These are phyloP conservation scores for Serpula lacrymans DNA, from an alignment of 768 basidiomycete genomes.

Conservation along the genomic window DNA sequence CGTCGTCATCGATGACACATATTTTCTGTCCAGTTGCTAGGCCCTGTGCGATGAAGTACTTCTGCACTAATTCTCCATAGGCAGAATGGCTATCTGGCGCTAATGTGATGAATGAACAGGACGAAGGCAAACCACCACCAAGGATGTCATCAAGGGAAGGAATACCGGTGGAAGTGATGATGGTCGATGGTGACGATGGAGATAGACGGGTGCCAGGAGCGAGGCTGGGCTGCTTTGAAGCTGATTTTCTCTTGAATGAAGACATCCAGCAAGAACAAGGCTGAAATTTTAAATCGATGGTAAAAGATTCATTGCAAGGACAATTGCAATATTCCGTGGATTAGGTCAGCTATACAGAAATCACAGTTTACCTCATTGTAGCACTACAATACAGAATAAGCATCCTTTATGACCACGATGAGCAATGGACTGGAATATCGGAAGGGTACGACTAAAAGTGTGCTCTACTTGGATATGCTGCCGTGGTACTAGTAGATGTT, in stretches of 20 bases:
- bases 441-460: too few relatives aligned
- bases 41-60: constrained; percentile 90
- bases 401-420: too few relatives aligned
- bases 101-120: constrained; percentile 66
- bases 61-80: constrained; percentile 80
- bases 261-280: constrained; percentile 45
- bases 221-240: constrained; percentile 39
- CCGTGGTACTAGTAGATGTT: too few relatives aligned
- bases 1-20: constrained; percentile 60
- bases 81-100: constrained; percentile 87
- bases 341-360: too few relatives aligned
- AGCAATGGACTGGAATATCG: too few relatives aligned
- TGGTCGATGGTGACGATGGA: constrained; percentile 51
- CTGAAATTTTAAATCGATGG: too few relatives aligned
- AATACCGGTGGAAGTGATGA: constrained; percentile 80
- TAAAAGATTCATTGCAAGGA: too few relatives aligned
- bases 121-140: constrained; percentile 86
- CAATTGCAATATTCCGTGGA: too few relatives aligned
- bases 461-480: too few relatives aligned
- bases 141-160: constrained; percentile 94
- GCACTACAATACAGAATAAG: too few relatives aligned
- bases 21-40: constrained; percentile 68
- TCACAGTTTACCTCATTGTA: not conserved
- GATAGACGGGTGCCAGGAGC: constrained; percentile 57
- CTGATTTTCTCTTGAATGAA: constrained; percentile 72